These are phyloP conservation scores for Hypoxylon fuscum DNA, from an alignment of 495 filamentous ascomycete species.

Conservation along the genomic window DNA sequence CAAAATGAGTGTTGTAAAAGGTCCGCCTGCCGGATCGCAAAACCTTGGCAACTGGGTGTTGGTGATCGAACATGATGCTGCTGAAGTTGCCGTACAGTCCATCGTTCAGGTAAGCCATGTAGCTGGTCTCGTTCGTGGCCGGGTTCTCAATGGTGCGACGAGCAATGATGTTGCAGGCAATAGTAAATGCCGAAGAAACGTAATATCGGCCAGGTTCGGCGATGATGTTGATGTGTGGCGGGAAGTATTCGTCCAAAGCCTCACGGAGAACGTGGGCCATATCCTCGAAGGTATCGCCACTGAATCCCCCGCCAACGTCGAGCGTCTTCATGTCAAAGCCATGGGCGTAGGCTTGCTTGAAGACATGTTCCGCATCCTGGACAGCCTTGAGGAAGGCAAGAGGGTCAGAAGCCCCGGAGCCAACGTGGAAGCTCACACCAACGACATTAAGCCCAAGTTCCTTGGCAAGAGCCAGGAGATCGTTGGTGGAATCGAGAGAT, in stretches of 20 bases:
- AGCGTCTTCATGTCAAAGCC: constrained; percentile 86
- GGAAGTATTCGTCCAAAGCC: constrained; percentile 88
- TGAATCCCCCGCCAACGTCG: constrained; percentile 95
- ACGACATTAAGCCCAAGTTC: constrained; percentile 94
- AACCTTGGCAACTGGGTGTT: constrained; percentile 85
- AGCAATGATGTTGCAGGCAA: constrained; percentile 95
- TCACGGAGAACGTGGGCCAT: constrained; percentile 84
- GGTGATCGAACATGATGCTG: constrained; percentile 99
- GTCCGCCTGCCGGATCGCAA: constrained; percentile 68
- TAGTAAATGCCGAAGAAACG: constrained; percentile 88
- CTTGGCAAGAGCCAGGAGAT: constrained; percentile 82
- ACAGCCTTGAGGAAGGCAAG: constrained; percentile 88
- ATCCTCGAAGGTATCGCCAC: constrained; percentile 84
- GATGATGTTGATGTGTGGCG: constrained; percentile 84
- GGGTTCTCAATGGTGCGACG: constrained; percentile 77
- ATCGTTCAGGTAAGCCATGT: constrained; percentile 97
- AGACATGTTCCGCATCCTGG: constrained; percentile 84
- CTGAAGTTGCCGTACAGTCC: constrained; percentile 98
- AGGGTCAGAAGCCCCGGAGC: constrained; percentile 93
- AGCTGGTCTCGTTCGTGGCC: constrained; percentile 66
- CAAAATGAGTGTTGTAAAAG: constrained; percentile 55
- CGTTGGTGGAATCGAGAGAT: constrained; percentile 78
- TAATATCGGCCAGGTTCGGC: constrained; percentile 97
- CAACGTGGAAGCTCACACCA: constrained; percentile 97
- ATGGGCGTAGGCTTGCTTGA: constrained; percentile 81